These are phyloP conservation scores for Ceratobasidium sp. DNA, from an alignment of 1,284 basidiomycete genomes.

Conservation along the genomic window DNA sequence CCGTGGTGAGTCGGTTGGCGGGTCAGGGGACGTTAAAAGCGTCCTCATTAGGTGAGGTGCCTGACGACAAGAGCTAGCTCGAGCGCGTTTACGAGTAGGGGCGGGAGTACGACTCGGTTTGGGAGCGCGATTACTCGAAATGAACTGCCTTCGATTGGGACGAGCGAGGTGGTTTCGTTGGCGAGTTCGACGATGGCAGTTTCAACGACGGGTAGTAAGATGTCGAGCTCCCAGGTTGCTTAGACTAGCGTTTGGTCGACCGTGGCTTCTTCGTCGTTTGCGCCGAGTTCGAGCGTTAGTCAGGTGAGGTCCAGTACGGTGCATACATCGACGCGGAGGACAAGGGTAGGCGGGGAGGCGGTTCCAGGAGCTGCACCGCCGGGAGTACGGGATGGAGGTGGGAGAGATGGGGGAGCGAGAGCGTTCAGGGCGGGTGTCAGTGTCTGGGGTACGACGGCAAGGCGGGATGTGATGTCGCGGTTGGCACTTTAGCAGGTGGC, in stretches of 20 bases:
- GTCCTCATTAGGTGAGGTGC: background rate
- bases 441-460: slow-evolving; percentile 13
- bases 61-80: no score
- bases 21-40: background rate
- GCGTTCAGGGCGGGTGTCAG: background rate
- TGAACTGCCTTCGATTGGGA: no score
- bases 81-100: no score
- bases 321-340: background rate
- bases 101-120: no score
- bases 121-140: no score
- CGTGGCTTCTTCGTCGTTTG: no score
- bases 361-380: slow-evolving; percentile 40
- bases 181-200: background rate
- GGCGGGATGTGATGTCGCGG: slow-evolving; percentile 23
- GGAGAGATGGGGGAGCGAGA: background rate
- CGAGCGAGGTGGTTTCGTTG: no score
- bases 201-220: background rate
- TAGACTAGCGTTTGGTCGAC: no score
- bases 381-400: slow-evolving; percentile 18
- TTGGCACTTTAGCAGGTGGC: no score
- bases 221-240: background rate
- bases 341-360: slow-evolving; percentile 31
- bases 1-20: background rate
- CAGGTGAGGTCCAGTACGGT: background rate
- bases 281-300: background rate